These are phyloP conservation scores for Panicum virgatum DNA, from an alignment of 202 grass and related monocot genomes.

Conservation along the genomic window DNA sequence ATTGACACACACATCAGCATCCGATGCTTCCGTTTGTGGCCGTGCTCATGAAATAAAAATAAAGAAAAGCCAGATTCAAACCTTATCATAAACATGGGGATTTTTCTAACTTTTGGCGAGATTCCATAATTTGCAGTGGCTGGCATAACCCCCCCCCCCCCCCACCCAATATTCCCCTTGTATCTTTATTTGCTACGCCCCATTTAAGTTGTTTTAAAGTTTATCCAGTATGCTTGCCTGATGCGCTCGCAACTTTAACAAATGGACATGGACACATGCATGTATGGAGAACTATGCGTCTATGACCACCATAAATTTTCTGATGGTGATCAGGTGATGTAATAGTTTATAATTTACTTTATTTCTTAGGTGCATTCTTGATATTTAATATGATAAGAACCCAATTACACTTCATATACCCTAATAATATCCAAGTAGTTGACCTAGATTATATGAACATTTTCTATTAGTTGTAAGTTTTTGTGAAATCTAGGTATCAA, in stretches of 20 bases:
- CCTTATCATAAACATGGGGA: slow-evolving; percentile 35
- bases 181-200: slow-evolving; percentile 30
- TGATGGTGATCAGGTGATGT: neutral
- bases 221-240: slow-evolving; percentile 2
- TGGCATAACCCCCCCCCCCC: no score
- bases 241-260: slow-evolving; percentile 16
- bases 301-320: neutral
- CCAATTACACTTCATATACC: no score
- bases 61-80: slow-evolving; percentile 16
- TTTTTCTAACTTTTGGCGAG: slow-evolving; percentile 30
- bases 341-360: neutral
- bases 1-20: slow-evolving; percentile 20
- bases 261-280: slow-evolving; percentile 14
- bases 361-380: neutral
- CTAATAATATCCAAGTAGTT: neutral
- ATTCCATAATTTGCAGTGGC: slow-evolving; percentile 33
- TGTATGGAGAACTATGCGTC: neutral
- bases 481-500: neutral
- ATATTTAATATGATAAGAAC: neutral
- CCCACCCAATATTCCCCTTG: slow-evolving; percentile 47
- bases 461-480: neutral
- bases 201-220: neutral
- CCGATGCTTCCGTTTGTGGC: slow-evolving; percentile 9
- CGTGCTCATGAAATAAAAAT: neutral
- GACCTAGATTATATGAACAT: neutral